Base-by-base conservation (phyloP, 768 basidiomycete species). In the Trametes villosa region DNA sequence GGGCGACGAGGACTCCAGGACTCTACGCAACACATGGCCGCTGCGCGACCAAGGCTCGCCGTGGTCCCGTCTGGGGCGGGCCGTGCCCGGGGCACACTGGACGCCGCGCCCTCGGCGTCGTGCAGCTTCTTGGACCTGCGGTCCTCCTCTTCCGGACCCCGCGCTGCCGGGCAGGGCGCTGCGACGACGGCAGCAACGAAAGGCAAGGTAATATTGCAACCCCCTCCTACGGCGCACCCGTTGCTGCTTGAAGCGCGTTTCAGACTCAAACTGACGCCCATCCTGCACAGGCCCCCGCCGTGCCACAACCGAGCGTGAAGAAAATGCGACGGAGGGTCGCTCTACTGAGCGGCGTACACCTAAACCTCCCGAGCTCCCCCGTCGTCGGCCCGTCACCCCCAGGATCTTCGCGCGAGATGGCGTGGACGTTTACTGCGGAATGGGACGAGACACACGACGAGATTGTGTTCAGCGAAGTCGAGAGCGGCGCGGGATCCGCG, bases 341-440 rank as follows among this genome's bases (percentile, higher is more conserved):
- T 27, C 58, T 72, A 22, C 42, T 67, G n/a, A 70, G 61, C 36
- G 65, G 69, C 24, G 57, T 69, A 9, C 68, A 64, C 52, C 65
- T 72, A 15, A 63, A 62, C 41, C 62, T 72, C 33, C 71, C 71
- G 29, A 64, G 52, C 38, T 66, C 71, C 5, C 71, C 69, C 2
- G 49, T 66, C 27, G 36, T 51, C 45, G 60, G 59, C 7, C 55
- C 63, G 12, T 49, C 63, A 12, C 62, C 62, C 2, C 63, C 65
- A 12, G 60, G 55, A 18, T 50, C 44, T 8, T 59, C 67, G 7
- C 68, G 64, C 7, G 61, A 67, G 34, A 68, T 67, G 26, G 68
- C 69, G 11, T 64, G 70, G 34, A 70, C 72, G n/a, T 73, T 73
- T 57, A 71, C 70, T 1, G 72, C 72, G 4, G 70, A 71, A 46